These are phyloP conservation scores for Escallonia rubra DNA, from an alignment of 129 eudicot species.

Conservation along the genomic window DNA sequence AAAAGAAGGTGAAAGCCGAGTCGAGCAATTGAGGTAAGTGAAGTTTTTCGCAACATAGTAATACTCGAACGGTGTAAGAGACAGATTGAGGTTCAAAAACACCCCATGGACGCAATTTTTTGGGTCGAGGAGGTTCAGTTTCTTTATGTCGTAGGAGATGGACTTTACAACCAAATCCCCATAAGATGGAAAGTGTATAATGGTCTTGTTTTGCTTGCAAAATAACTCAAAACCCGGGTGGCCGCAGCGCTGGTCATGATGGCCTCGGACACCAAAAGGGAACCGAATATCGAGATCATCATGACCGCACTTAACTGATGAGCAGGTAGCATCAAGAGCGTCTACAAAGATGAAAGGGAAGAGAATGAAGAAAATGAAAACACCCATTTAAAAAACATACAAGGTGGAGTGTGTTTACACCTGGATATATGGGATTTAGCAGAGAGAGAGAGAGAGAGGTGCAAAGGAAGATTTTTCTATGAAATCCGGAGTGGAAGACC, in stretches of 20 bases:
- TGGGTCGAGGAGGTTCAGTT: conserved; percentile 43
- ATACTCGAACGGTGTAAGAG: conserved; percentile 35
- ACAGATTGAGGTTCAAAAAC: conserved; percentile 48
- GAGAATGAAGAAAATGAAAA: conserved; percentile 14
- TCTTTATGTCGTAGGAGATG: conserved; percentile 27
- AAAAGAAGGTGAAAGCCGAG: conserved; percentile 14
- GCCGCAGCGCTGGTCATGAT: neutral
- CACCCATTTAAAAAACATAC: conserved; percentile 16
- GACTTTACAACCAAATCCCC: conserved; percentile 47
- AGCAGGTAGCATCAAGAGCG: conserved; percentile 14
- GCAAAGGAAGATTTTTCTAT: neutral
- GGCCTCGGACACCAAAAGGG: conserved; percentile 26
- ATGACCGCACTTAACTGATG: conserved; percentile 15
- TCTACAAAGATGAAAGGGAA: conserved; percentile 25
- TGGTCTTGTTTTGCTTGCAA: conserved; percentile 41
- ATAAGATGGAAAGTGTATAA: conserved; percentile 30
- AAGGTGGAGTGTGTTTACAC: neutral
- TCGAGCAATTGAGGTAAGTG: conserved; percentile 41
- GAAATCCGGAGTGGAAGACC: no score
- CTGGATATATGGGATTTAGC: no score
- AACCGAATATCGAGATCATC: conserved; percentile 19
- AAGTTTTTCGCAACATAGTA: conserved; percentile 36
- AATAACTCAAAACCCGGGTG: conserved; percentile 15
- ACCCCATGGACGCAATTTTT: conserved; percentile 52
- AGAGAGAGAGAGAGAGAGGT: neutral